Evolutionary conservation across 164 flowering plant species (phyloP), one percentile per base, ranked within the genome.

Genomic region (Magnolia kwangsiensis): DNA sequence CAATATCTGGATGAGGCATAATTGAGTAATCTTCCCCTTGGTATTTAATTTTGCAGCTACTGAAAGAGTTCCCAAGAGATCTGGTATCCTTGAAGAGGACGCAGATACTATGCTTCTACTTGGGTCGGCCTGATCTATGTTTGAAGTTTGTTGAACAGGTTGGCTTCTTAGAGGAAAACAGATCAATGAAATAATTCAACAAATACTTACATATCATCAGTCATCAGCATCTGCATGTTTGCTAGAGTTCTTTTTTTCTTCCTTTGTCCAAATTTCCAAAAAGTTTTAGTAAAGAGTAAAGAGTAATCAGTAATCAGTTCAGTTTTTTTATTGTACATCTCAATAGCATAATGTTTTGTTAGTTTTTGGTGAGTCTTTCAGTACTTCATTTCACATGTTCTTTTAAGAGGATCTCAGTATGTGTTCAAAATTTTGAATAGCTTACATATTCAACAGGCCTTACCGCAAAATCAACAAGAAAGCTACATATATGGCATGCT

Each of bases 401-500:
- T 23, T 50, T 49, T 37, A 69, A 69, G 51, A 5, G 55, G 19
- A 27, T 72, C 3, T 24, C 1, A 21, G 18, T 51, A 13, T 70
- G 55, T 49, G 45, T 8, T 70, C 18, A 50, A 72, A 23, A 51
- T 10, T 51, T 72, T 72, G n/a, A 23, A 72, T 55, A 61, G 23
- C 21, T 68, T 27, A 64, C 71, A 21, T 29, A 63, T 76, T 50
- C 31, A 31, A 82, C 81, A 95, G 98, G 93, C 90, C 78, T 82
- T 92, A 50, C 89, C 90, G 14, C 73, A 81, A 51, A 92, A 96
- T 82, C 77, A 84, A 80, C 75, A 84, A 73, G 90, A 88, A 79
- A 80, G 74, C 76, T 96, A 87, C 82, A 79, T 92, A 75, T 87
- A 91, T 82, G 97, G 99, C 55, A 89, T 96, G 92, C 94, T 89